Base-by-base conservation (phyloP, 495 filamentous ascomycete genomes). In the Penicillium paradoxum region DNA sequence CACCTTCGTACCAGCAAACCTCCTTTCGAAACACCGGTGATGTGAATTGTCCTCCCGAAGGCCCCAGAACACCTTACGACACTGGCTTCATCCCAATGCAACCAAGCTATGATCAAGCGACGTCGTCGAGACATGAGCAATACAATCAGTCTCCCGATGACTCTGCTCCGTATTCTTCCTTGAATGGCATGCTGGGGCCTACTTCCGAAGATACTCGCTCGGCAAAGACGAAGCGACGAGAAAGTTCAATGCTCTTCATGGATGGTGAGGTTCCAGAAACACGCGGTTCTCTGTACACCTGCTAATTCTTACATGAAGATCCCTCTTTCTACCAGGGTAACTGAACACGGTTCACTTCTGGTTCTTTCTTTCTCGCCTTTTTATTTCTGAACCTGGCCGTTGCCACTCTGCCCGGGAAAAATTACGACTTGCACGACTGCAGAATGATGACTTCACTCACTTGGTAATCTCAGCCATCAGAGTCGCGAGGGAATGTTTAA, bases 51-150 rank as follows among this genome's bases (percentile, higher is more conserved):
- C 36, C 46, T 11, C 38, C 47, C 13, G 61, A 68, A 11, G 58
- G 65, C 52, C 50, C 60, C 51, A 73, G 58, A 43, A 51, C 34
- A 49, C 63, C 57, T 13, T 54, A 76, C 34, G 79, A 85, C 32
- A 83, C 78, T 13, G 83, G 83, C 6, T 85, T 86, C 62, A 77
- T 83, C 14, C 78, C 83, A 0, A 65, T 86, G 47, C 78, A 84
- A 40, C 80, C 80, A 7, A 75, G 74, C n/a, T 86, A 87, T 59
- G 79, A 83, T 22, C 61, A 65, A 39, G 38, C 42, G 22, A 36
- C 53, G 13, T 59, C 55, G 15, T 59, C 57, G 11, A 59, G 54
- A 38, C 44, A 56, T 13, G 71, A 74, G 9, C 52, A 55, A 40
- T 61, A 67, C 47, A 65, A 63, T 38, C 60, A 63, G 24, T 36